Evolutionary conservation across 2,329 filamentous ascomycete genomes (phyloP).

Genomic region (Pezizomycotina sp.): DNA sequence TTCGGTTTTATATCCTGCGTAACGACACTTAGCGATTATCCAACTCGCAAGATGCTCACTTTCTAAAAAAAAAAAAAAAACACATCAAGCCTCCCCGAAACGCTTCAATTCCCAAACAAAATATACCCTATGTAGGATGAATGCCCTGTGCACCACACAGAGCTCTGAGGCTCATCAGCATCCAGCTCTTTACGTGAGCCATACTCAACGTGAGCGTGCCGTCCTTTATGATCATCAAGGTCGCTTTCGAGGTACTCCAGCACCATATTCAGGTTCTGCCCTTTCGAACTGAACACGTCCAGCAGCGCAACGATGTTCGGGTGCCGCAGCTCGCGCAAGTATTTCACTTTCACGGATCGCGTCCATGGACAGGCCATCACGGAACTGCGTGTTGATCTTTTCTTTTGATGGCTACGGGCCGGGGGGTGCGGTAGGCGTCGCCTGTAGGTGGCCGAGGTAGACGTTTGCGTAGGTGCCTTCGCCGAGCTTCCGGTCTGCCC

Average conservation of each 20-base stretch:
- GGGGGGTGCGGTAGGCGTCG: conserved; percentile 41
- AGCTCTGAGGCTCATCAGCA: conserved; percentile 85
- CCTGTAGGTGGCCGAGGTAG: conserved; percentile 65
- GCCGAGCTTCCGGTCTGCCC: conserved; percentile 67
- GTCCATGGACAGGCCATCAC: conserved; percentile 83
- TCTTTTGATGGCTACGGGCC: conserved; percentile 80
- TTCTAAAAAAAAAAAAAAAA: background rate
- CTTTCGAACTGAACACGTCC: conserved; percentile 86
- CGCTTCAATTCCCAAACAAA: too few relatives aligned
- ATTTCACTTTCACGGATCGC: conserved; percentile 90
- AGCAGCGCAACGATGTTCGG: conserved; percentile 89
- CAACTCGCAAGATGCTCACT: background rate
- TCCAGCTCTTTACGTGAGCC: conserved; percentile 94
- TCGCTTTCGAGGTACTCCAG: conserved; percentile 90
- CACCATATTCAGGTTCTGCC: conserved; percentile 90
- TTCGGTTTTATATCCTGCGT: conserved; percentile 82
- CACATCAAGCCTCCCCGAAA: too few relatives aligned
- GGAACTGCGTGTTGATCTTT: conserved; percentile 75
- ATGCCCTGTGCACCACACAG: conserved; percentile 97
- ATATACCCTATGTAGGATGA: conserved; percentile 58
- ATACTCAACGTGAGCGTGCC: conserved; percentile 64
- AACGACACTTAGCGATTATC: background rate
- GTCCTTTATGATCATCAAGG: conserved; percentile 83
- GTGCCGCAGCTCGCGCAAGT: conserved; percentile 82
- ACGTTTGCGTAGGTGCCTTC: conserved; percentile 96